Evolutionary conservation across 2,329 filamentous ascomycete species (phyloP).

Genomic region (Penicillium hordei): DNA sequence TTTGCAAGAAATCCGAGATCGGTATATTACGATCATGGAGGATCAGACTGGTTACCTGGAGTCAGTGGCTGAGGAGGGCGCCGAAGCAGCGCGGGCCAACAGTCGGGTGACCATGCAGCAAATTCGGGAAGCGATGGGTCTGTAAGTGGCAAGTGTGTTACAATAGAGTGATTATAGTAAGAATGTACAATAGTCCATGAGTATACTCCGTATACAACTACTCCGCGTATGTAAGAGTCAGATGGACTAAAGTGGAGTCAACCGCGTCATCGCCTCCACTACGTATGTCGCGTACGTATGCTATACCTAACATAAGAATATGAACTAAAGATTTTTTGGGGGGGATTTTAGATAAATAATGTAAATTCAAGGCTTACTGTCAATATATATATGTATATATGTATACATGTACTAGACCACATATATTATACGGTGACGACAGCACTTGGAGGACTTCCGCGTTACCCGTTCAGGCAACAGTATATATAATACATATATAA

Average conservation of each 20-base stretch:
- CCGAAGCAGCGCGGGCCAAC: slow-evolving; percentile 32
- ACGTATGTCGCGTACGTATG: slow-evolving; percentile 19
- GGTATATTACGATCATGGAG: slow-evolving; percentile 32
- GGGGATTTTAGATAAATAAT: too few relatives aligned
- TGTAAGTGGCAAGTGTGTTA: slow-evolving; percentile 20
- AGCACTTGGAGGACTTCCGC: background rate
- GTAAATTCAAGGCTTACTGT: too few relatives aligned
- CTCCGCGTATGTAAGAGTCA: background rate
- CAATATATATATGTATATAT: too few relatives aligned
- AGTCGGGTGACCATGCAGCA: slow-evolving; percentile 34
- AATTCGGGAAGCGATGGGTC: slow-evolving; percentile 34
- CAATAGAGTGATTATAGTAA: background rate
- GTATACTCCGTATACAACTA: too few relatives aligned
- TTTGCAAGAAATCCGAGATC: slow-evolving; percentile 37
- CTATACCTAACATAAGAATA: too few relatives aligned
- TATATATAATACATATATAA: too few relatives aligned
- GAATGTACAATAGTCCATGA: background rate
- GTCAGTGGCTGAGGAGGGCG: slow-evolving; percentile 33
- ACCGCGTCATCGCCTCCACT: slow-evolving; percentile 24
- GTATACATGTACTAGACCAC: too few relatives aligned
- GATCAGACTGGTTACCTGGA: slow-evolving; percentile 32
- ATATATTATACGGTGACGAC: slow-evolving; percentile 8
- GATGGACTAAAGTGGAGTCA: slow-evolving; percentile 8
- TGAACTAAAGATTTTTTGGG: too few relatives aligned
- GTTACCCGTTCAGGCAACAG: background rate